Evolutionary conservation across 164 flowering plant genomes (phyloP), one percentile per base, ranked within the genome.

Genomic region (Vitis riparia): DNA sequence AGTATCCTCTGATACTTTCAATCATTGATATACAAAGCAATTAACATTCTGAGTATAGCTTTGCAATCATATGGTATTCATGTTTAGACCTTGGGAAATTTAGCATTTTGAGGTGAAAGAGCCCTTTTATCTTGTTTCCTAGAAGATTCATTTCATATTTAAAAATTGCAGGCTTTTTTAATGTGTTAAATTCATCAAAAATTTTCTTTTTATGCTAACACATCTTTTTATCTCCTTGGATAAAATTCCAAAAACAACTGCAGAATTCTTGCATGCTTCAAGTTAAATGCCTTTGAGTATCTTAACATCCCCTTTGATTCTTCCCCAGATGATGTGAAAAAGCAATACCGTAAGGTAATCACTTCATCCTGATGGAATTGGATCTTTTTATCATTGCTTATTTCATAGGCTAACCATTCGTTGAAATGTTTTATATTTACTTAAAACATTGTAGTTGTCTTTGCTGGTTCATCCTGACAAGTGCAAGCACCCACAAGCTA

Each of bases 251-350:
- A 15, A 72, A 51, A 6, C 37, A 52, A 10, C 9, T 76, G 74
- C 79, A 95, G 99, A 92, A 93, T 93, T 67, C 94, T 96, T 55
- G 82, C 94, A n/a, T 92, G 99, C 82, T 96, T 96, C 92, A 96
- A 96, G 81, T 70, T 96, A 68, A 96, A 96, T 67, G 84, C 99
- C 29, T 93, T 87, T 83, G 98, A 96, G 80, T 84, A 82, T 79
- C 89, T 96, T 37, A 93, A 92, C 69, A 77, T 96, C 49, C 82
- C 95, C 51, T 93, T 92, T 73, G 85, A 82, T 77, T 82, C 98
- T 51, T 68, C 94, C 12, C 68, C 71, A 14, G 98, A 91, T 19
- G 99, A 87, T 29, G 89, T 90, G 72, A 96, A 91, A 78, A 90
- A 72, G 82, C 99, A 96, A 77, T 93, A 96, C 75, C 88, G 99